Evolutionary conservation across 352 stramenopile genomes (phyloP).

Genomic region (Pythium phragmiticola): DNA sequence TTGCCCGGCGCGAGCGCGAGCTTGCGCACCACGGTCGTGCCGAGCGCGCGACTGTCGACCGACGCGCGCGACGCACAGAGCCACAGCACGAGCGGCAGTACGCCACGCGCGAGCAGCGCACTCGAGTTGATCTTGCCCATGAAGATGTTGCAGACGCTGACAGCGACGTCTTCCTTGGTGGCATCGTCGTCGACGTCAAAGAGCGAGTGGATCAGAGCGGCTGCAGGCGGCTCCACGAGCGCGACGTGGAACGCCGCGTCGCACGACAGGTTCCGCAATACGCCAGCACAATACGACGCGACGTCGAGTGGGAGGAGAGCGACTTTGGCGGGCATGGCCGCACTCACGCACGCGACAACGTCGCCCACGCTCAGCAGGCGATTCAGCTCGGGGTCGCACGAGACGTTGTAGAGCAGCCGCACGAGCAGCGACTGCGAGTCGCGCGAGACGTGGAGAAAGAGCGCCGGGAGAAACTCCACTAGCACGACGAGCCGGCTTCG

Average conservation of each 20-base stretch:
- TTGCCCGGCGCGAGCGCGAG: constrained; percentile 71
- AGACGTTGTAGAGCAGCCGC: constrained; percentile 61
- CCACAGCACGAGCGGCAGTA: constrained; percentile 59
- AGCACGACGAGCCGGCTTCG: constrained; percentile 28
- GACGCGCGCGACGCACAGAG: constrained; percentile 32
- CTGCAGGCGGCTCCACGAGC: constrained; percentile 43
- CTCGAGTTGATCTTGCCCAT: constrained; percentile 64
- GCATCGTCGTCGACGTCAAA: constrained; percentile 41
- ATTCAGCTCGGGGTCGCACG: constrained; percentile 41
- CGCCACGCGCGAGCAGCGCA: constrained; percentile 40
- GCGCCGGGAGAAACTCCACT: constrained; percentile 31
- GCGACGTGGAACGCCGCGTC: constrained; percentile 32
- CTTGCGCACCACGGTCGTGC: constrained; percentile 63
- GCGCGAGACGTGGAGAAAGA: constrained; percentile 35
- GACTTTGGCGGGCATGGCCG: constrained; percentile 27
- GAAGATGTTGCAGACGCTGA: constrained; percentile 69
- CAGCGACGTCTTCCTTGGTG: constrained; percentile 47
- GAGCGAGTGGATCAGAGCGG: constrained; percentile 42
- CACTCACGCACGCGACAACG: constrained; percentile 28
- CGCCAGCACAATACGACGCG: constrained; percentile 26
- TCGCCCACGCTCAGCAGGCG: constrained; percentile 19
- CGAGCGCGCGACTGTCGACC: constrained; percentile 38
- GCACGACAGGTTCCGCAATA: constrained; percentile 61
- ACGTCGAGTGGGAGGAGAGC: constrained; percentile 22
- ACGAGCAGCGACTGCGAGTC: constrained; percentile 46